Evolutionary conservation across 1,284 basidiomycete genomes (phyloP).

Genomic region (Leccinum huronense): DNA sequence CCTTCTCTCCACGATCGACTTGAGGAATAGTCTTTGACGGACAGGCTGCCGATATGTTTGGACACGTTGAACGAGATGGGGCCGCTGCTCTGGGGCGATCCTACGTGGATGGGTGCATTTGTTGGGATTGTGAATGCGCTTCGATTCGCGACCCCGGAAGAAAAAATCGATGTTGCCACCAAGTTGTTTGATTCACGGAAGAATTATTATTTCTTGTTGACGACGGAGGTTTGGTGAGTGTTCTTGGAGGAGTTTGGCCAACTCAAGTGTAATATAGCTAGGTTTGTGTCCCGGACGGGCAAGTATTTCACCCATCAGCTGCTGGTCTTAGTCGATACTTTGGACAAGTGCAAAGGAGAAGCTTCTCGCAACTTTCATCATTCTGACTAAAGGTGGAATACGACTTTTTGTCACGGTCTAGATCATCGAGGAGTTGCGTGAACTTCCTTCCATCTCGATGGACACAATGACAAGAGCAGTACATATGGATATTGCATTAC

Average conservation of each 20-base stretch:
- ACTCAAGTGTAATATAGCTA: background rate
- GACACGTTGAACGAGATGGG: conserved; percentile 12
- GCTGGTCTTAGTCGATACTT: conserved; percentile 12
- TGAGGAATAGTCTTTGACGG: conserved; percentile 10
- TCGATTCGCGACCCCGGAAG: background rate
- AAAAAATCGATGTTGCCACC: conserved; percentile 9
- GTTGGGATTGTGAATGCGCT: background rate
- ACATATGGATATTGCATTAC: conserved; percentile 12
- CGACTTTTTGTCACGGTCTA: conserved; percentile 16
- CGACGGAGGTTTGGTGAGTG: conserved; percentile 14
- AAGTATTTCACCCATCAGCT: conserved; percentile 1
- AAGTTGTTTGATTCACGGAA: conserved; percentile 14
- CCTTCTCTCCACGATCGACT: conserved; percentile 12
- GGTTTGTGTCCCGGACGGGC: conserved; percentile 1
- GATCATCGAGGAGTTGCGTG: conserved; percentile 5
- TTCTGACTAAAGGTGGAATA: conserved; percentile 1
- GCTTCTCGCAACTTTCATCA: conserved; percentile 6
- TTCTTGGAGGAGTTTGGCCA: background rate
- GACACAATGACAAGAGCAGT: conserved; percentile 7
- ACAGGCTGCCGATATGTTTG: conserved; percentile 4
- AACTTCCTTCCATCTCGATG: conserved; percentile 8
- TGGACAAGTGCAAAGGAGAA: conserved; percentile 15
- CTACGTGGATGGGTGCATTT: background rate
- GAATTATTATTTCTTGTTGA: conserved; percentile 12
- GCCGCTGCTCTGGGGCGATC: conserved; percentile 6